These are phyloP conservation scores for Marchantia paleacea DNA, from an alignment of 225 moss, liverwort and hornwort genomes.

Conservation along the genomic window DNA sequence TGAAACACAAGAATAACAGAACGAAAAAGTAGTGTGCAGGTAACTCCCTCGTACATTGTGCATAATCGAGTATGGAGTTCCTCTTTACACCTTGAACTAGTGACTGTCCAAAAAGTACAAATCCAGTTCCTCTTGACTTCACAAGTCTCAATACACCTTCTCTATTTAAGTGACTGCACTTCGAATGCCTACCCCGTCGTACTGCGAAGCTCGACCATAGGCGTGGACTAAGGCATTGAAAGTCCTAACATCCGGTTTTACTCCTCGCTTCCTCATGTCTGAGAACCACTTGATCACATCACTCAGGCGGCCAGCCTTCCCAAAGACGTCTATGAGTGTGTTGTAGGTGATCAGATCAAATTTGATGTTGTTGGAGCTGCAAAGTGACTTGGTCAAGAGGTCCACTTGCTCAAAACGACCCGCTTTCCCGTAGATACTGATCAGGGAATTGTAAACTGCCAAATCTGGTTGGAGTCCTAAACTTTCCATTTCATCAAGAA, in stretches of 20 bases:
- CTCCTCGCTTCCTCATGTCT: constrained; percentile 83
- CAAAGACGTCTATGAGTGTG: constrained; percentile 85
- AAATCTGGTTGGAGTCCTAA: constrained; percentile 89
- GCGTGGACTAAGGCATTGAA: constrained; percentile 97
- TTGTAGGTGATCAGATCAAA: constrained; percentile 92
- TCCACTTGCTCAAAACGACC: constrained; percentile 85
- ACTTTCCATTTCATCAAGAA: constrained; percentile 77
- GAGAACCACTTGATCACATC: constrained; percentile 92
- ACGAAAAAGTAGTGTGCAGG: neutral
- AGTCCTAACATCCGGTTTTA: constrained; percentile 90
- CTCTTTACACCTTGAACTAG: neutral
- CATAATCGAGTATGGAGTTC: no score
- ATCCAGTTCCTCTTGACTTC: neutral
- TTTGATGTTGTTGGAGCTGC: constrained; percentile 49
- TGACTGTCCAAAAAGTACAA: neutral
- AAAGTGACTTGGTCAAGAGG: constrained; percentile 66
- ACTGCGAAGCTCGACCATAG: constrained; percentile 90
- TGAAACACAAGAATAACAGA: neutral
- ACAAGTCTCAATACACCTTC: neutral
- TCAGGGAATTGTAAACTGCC: constrained; percentile 76
- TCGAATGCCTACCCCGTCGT: constrained; percentile 68
- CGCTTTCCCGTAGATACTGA: constrained; percentile 96
- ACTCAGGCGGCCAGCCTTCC: constrained; percentile 79
- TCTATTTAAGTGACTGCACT: neutral
- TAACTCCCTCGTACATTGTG: no score